Conservation (phyloP, 768 basidiomycete genomes). For the Tulasnella sp. region DNA sequence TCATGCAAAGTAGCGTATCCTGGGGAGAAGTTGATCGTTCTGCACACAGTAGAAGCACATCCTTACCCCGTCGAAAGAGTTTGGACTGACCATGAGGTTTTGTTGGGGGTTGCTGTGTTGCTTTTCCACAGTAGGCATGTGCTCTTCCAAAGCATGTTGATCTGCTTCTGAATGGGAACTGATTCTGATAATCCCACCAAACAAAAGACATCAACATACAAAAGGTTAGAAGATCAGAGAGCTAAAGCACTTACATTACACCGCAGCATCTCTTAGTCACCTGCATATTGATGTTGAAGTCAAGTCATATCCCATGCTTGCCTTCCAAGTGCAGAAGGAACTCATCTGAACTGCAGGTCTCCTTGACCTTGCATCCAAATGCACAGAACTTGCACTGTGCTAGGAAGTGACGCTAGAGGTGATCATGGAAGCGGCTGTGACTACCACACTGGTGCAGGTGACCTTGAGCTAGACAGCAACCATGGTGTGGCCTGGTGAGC, state of each 20-base stretch:
- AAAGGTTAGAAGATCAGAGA: too few relatives aligned
- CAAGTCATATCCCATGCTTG: not conserved
- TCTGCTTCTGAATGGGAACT: not conserved
- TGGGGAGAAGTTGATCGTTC: too few relatives aligned
- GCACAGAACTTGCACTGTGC: not conserved
- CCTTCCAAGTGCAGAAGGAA: not conserved
- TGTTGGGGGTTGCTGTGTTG: not conserved
- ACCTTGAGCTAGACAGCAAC: not conserved
- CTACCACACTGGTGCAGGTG: not conserved
- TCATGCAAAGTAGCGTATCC: too few relatives aligned
- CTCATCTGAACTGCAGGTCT: not conserved
- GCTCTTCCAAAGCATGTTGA: not conserved
- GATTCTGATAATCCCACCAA: not conserved
- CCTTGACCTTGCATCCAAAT: not conserved
- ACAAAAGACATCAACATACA: too few relatives aligned
- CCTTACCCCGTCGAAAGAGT: not conserved
- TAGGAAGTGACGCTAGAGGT: not conserved
- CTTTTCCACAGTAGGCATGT: not conserved
- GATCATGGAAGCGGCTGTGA: not conserved
- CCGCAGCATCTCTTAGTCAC: not conserved
- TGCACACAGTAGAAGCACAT: not conserved
- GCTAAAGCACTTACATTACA: not conserved
- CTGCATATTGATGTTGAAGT: not conserved
- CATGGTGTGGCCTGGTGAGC: not conserved
- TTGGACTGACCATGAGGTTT: not conserved